Base-by-base conservation (phyloP, 2,329 filamentous ascomycete species). In the Thelonectria olida region DNA sequence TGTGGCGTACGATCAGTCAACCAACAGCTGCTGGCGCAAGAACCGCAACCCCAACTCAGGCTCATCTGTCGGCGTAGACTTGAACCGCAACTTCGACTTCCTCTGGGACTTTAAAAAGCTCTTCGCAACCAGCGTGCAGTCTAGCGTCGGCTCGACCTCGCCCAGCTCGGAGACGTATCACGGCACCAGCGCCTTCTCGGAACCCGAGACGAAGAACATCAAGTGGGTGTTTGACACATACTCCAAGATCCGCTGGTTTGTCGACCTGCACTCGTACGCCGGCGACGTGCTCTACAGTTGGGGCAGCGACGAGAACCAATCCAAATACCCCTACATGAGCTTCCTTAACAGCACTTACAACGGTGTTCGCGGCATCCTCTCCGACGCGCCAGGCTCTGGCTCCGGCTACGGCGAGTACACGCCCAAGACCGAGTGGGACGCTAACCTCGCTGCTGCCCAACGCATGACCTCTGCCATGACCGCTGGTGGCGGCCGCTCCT, bases 21-120 rank as follows among this genome's bases (percentile, higher is more conserved):
- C 75, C 28, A 77, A 79, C 62, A 75, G 73, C 48, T 82, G 81
- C 74, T 84, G 82, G 82, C 78, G 81, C 62, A 84, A 83, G 75
- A 84, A 84, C 69, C 78, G 82, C 41, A 84, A 82, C 69, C 75
- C 78, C 1, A 71, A 70, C 20, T 74, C 70, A 9, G 75, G 76
- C 1, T 70, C 65, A 0, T 63, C 71, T 6, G 69, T 74, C 4
- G 81, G 80, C n/a, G 74, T 84, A 19, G 82, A 84, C 63, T 72
- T 84, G 39, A 84, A 84, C 69, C 78, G 82, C 45, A 84, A 84
- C 71, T 83, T 85, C 10, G 82, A 85, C 69, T 84, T 84, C 69
- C 69, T 84, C 2, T 86, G 84, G 84, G 80, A 85, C 72, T 82
- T 81, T 67, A 74, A 66, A n/a, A 74, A 71, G 50, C 74, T 76